A percentile compares a stretch with the other conserved stretches of the same genome.
phyloP scores from a whole-genome alignment of 1,139 yeast species.

The Sugiyamaella grinbergsii region DNA sequence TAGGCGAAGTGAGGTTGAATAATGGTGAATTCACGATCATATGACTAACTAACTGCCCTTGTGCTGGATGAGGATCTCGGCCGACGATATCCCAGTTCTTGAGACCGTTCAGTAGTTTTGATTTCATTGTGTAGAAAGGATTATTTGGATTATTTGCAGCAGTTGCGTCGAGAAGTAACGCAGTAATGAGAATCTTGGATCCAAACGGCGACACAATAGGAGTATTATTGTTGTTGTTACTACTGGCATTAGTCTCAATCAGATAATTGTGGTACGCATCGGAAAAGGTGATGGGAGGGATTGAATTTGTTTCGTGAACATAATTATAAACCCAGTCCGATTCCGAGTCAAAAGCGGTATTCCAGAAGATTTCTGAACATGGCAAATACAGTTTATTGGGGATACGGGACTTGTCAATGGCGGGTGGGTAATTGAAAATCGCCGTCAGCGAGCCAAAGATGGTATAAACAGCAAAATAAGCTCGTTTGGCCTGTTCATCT shows the following conservation, averaged over 20 bases:
- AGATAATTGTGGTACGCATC: slow-evolving; percentile 18
- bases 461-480: slow-evolving; percentile 39
- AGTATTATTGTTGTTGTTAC: background rate
- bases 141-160: slow-evolving; percentile 18
- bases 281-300: slow-evolving; percentile 14
- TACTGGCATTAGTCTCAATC: slow-evolving; percentile 16
- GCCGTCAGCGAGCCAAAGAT: slow-evolving; percentile 39
- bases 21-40: slow-evolving; percentile 26
- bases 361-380: slow-evolving; percentile 42
- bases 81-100: slow-evolving; percentile 28
- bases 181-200: slow-evolving; percentile 31
- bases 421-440: slow-evolving; percentile 38
- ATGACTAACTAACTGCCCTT: slow-evolving; percentile 32
- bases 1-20: slow-evolving; percentile 25
- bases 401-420: slow-evolving; percentile 32
- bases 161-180: slow-evolving; percentile 29
- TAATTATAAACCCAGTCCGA: slow-evolving; percentile 31
- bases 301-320: slow-evolving; percentile 19
- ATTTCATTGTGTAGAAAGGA: slow-evolving; percentile 15
- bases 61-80: slow-evolving; percentile 34
- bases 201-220: slow-evolving; percentile 32
- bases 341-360: slow-evolving; percentile 31
- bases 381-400: slow-evolving; percentile 37
- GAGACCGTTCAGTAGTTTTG: slow-evolving; percentile 16
- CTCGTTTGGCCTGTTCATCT: slow-evolving; percentile 39